Percentiles rank a stretch among this genome's conserved stretches.
These are phyloP conservation scores for Aspergillus novoparasiticus DNA, from an alignment of 2,329 filamentous ascomycete genomes.

Conservation along the genomic window DNA sequence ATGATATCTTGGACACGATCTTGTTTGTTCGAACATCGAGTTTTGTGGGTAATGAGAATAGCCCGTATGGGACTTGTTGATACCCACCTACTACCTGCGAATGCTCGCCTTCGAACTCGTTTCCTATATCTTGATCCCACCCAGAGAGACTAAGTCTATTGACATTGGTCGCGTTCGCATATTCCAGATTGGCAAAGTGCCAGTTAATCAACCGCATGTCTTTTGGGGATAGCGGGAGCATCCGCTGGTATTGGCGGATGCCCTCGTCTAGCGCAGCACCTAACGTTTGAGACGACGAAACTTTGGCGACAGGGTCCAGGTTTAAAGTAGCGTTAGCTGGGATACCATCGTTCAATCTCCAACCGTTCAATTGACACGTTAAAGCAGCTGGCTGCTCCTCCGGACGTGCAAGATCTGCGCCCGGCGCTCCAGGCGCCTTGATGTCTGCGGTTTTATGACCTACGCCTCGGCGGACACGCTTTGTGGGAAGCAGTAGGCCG, in stretches of 20 bases:
- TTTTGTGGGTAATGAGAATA: conserved; percentile 74
- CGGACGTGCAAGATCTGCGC: conserved; percentile 64
- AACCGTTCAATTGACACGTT: conserved; percentile 80
- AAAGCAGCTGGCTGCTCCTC: conserved; percentile 73
- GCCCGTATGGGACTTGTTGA: conserved; percentile 84
- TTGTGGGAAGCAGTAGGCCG: conserved; percentile 45
- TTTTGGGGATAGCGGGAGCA: conserved; percentile 80
- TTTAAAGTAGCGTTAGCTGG: conserved; percentile 69
- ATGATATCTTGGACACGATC: conserved; percentile 73
- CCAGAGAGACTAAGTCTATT: conserved; percentile 82
- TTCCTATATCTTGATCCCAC: conserved; percentile 97
- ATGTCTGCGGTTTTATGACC: conserved; percentile 54
- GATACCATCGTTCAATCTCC: conserved; percentile 69
- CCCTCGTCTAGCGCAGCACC: conserved; percentile 91
- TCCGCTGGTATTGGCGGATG: conserved; percentile 80
- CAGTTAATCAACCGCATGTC: conserved; percentile 93
- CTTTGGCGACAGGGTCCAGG: conserved; percentile 65
- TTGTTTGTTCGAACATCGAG: conserved; percentile 76
- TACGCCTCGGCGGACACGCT: conserved; percentile 48
- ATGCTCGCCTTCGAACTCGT: conserved; percentile 95
- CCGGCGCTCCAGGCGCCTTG: conserved; percentile 48
- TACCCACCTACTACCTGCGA: conserved; percentile 94
- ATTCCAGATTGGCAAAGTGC: conserved; percentile 98
- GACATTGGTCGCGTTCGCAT: conserved; percentile 90
- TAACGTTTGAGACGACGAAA: conserved; percentile 68